Evolutionary conservation across 352 stramenopile genomes (phyloP), one percentile per base, ranked within the genome.

Genomic region (Sclerospora graminicola): DNA sequence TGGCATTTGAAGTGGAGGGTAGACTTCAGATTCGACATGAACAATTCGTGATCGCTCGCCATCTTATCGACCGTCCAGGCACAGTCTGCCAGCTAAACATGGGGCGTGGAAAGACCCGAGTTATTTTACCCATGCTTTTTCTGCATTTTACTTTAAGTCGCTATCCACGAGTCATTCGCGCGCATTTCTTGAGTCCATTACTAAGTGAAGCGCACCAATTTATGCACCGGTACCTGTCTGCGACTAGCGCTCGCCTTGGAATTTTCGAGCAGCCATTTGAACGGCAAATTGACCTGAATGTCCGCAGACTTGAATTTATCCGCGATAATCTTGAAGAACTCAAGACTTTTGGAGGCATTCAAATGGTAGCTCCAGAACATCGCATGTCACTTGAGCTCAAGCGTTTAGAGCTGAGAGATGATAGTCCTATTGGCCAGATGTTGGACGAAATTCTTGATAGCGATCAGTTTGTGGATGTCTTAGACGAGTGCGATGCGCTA

Each of bases 401-500:
- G n/a, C n/a, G n/a, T n/a, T n/a, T n/a, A n/a, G n/a, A n/a, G n/a
- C n/a, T n/a, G n/a, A n/a, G 41, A 1, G 30, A 54, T 2, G 20
- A 61, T 2, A 23, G 7, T 10, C 4, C 19, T 0, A 20, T 41
- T 0, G 8, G 48, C 8, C 41, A 45, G 10, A 48, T 39, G 0
- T 45, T 81, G 9, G 55, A 69, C 13, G 40, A 55, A 16, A 54
- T 78, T 16, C 53, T 89, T 26, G 49, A 75, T 27, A 50, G 45
- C n/a, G 18, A 75, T 16, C 49, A 69, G 14, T 89, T 73, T 44
- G 47, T 82, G 0, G 82, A 96, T 41, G 62, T 96, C 5, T 57
- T 96, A 15, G 87, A 96, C 58, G 84, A 96, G 41, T 76, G 66
- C 27, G 87, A 96, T 57, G 87, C 88, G 7, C 41, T 96, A 7